Evolutionary conservation across 139 green algal species (phyloP).

Genomic region (Chlorella sp.): DNA sequence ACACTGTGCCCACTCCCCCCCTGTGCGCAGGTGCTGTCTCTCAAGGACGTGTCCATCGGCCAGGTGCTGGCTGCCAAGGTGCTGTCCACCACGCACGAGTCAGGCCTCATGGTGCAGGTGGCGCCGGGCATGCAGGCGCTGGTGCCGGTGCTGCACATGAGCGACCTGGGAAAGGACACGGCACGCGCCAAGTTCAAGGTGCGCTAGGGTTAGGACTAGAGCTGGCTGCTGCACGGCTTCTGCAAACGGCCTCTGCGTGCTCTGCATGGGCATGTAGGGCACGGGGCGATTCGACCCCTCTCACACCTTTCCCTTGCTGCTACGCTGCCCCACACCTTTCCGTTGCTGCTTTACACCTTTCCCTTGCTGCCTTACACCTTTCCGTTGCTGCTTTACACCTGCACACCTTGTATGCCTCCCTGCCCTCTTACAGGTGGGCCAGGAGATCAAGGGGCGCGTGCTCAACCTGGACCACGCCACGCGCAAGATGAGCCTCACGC

Average conservation of each 20-base stretch:
- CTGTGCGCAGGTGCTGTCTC: constrained; percentile 17
- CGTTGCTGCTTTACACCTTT: neutral
- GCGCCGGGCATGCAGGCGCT: constrained; percentile 13
- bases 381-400: neutral
- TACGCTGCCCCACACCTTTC: neutral
- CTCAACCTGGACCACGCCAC: constrained; percentile 47
- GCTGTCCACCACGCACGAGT: neutral
- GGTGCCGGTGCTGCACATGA: constrained; percentile 42
- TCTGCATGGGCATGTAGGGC: no score
- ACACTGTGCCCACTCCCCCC: neutral
- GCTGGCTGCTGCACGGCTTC: neutral
- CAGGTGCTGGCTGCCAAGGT: neutral
- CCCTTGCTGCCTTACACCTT: neutral
- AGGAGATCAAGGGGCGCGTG: constrained; percentile 50
- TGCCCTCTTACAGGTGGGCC: constrained; percentile 50
- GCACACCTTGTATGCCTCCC: no score
- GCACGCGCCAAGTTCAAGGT: constrained; percentile 35
- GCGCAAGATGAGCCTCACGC: constrained; percentile 57
- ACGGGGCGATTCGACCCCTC: no score
- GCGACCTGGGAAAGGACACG: constrained; percentile 26
- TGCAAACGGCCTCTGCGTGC: no score
- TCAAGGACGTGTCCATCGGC: constrained; percentile 24
- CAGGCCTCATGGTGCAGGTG: constrained; percentile 17
- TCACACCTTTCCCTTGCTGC: no score
- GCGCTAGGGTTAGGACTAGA: neutral